A percentile compares a stretch with the other conserved stretches of the same genome.
Evolutionary conservation across 108 stramenopile species (phyloP).

Genomic region (Craspedostauros australis): DNA sequence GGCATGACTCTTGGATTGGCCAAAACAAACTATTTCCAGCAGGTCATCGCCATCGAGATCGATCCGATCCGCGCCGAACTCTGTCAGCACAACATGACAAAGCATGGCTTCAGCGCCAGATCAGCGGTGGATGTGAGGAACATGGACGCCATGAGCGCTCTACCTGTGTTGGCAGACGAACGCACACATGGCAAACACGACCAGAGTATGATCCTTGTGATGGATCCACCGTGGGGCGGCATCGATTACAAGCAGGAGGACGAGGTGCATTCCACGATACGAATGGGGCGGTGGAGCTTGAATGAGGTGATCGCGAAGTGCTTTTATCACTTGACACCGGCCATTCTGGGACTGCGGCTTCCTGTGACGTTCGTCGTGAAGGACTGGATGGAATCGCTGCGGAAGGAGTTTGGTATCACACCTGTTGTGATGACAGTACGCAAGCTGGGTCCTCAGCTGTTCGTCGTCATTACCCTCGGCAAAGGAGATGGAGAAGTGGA

Average conservation of each 20-base stretch:
- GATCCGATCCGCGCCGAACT: slow-evolving; percentile 27
- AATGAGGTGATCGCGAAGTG: slow-evolving; percentile 24
- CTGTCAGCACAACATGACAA: slow-evolving; percentile 31
- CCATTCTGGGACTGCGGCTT: slow-evolving; percentile 31
- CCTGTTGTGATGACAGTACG: slow-evolving; percentile 18
- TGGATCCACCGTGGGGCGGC: slow-evolving; percentile 57
- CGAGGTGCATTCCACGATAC: slow-evolving; percentile 2
- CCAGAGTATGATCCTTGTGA: no score
- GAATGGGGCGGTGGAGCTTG: slow-evolving; percentile 25
- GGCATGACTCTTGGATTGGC: slow-evolving; percentile 33
- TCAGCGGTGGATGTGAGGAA: slow-evolving; percentile 19
- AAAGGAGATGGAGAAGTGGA: no score
- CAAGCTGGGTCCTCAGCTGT: slow-evolving; percentile 32
- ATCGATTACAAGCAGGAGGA: slow-evolving; percentile 26
- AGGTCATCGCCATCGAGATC: slow-evolving; percentile 37
- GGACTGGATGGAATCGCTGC: slow-evolving; percentile 4
- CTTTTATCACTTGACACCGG: slow-evolving; percentile 1
- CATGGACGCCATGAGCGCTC: slow-evolving; percentile 27
- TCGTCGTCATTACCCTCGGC: no score
- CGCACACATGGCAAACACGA: slow-evolving; percentile 6
- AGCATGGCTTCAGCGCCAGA: slow-evolving; percentile 7
- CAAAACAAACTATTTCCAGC: slow-evolving; percentile 14
- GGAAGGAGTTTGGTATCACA: not conserved
- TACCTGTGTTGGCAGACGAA: slow-evolving; percentile 12
- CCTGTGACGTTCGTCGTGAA: slow-evolving; percentile 19